phyloP scores from a whole-genome alignment of 176 grass and related monocot species.

The Pharus latifolius region DNA sequence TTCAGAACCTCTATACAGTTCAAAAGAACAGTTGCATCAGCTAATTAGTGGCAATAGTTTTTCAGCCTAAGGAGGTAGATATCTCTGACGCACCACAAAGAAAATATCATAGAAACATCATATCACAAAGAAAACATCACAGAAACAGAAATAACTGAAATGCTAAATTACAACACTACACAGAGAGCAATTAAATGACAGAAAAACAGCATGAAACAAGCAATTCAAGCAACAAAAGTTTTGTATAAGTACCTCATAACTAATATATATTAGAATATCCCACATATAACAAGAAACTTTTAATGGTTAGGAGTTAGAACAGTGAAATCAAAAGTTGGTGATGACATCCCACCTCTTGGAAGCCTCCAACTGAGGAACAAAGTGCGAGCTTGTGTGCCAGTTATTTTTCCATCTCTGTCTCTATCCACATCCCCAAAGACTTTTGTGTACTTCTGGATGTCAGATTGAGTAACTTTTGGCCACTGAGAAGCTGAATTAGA shows the following conservation, averaged over 20 bases:
- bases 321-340: constrained; percentile 11
- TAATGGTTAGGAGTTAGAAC: constrained; percentile 5
- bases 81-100: background rate
- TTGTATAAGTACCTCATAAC: background rate
- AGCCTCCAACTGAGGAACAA: constrained; percentile 99
- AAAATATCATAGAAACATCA: constrained; percentile 3
- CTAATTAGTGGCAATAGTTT: background rate
- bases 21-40: constrained; percentile 25
- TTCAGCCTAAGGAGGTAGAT: background rate
- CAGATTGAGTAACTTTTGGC: constrained; percentile 92
- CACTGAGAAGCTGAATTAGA: constrained; percentile 62
- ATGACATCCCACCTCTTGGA: constrained; percentile 65
- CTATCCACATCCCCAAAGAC: constrained; percentile 89
- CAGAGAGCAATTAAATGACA: background rate
- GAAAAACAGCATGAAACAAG: background rate
- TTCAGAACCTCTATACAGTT: constrained; percentile 68
- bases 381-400: constrained; percentile 74
- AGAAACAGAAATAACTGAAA: constrained; percentile 1
- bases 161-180: background rate
- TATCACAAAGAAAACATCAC: background rate
- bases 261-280: constrained; percentile 3
- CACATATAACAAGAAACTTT: constrained; percentile 1
- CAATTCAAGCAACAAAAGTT: constrained; percentile 4
- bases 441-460: constrained; percentile 93
- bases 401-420: constrained; percentile 98